These are phyloP conservation scores for Trametes cingulata DNA, from an alignment of 768 basidiomycete genomes.

Conservation along the genomic window DNA sequence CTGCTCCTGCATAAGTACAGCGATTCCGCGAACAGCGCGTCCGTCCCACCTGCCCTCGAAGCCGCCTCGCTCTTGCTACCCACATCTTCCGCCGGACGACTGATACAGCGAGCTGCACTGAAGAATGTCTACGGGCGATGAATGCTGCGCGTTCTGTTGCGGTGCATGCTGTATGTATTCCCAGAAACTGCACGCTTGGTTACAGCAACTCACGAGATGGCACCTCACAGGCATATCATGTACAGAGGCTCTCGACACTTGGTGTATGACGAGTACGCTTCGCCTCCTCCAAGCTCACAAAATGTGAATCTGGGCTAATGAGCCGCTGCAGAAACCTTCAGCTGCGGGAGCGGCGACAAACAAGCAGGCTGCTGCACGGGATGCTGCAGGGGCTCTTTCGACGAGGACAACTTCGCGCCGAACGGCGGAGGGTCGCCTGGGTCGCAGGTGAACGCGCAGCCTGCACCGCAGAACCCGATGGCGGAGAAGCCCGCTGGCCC, in stretches of 20 bases:
- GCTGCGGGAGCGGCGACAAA: not conserved
- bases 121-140: not conserved
- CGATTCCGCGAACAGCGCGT: not conserved
- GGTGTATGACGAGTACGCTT: conserved; percentile 6
- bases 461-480: conserved; percentile 6
- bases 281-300: not conserved
- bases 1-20: not conserved
- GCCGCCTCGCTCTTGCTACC: too few species aligned
- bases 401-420: conserved; percentile 16
- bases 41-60: not conserved
- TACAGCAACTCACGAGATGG: too few species aligned
- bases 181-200: too few species aligned
- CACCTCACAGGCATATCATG: not conserved
- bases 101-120: too few species aligned
- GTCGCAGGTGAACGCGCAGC: conserved; percentile 1
- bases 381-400: conserved; percentile 15
- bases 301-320: not conserved
- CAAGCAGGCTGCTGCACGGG: conserved; percentile 15
- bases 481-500: not conserved
- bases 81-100: too few species aligned
- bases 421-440: not conserved
- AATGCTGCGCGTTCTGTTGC: conserved; percentile 1
- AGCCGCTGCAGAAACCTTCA: not conserved
- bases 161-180: conserved; percentile 9
- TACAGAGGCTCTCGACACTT: not conserved